Conservation (phyloP, 2,329 filamentous ascomycete species). For the Myrmaecium sp. region DNA sequence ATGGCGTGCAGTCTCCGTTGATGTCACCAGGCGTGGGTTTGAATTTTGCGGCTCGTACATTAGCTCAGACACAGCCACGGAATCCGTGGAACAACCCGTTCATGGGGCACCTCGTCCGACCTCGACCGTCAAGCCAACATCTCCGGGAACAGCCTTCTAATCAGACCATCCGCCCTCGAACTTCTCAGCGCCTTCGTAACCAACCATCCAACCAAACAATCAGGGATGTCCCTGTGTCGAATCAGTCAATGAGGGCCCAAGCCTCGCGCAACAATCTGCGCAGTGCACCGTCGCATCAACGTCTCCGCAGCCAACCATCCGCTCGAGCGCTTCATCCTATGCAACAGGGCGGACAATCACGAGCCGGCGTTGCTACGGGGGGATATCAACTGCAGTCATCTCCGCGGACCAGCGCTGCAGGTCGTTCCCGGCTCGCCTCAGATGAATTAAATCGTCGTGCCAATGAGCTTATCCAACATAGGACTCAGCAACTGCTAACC, state of each 20-base stretch:
- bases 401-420: slow-evolving; percentile 9
- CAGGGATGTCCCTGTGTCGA: slow-evolving; percentile 11
- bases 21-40: slow-evolving; percentile 12
- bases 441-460: slow-evolving; percentile 18
- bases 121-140: slow-evolving; percentile 18
- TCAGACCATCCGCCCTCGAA: slow-evolving; percentile 17
- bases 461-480: slow-evolving; percentile 21
- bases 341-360: slow-evolving; percentile 12
- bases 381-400: not conserved
- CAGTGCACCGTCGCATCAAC: slow-evolving; percentile 18
- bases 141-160: slow-evolving; percentile 20
- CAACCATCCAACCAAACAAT: slow-evolving; percentile 11
- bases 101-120: slow-evolving; percentile 14
- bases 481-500: slow-evolving; percentile 17
- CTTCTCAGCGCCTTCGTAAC: slow-evolving; percentile 12
- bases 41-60: slow-evolving; percentile 17
- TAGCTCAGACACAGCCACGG: slow-evolving; percentile 12
- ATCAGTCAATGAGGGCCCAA: slow-evolving; percentile 16
- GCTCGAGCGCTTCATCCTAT: slow-evolving; percentile 18
- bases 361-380: slow-evolving; percentile 6
- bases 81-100: slow-evolving; percentile 22
- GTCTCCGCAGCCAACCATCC: slow-evolving; percentile 18
- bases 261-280: slow-evolving; percentile 19
- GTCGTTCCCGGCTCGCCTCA: slow-evolving; percentile 11
- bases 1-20: slow-evolving; percentile 1